Percentiles rank a stretch among this genome's conserved stretches.
Evolutionary conservation across 208 protist species (phyloP).

Genomic region (Naegleria lovaniensis): DNA sequence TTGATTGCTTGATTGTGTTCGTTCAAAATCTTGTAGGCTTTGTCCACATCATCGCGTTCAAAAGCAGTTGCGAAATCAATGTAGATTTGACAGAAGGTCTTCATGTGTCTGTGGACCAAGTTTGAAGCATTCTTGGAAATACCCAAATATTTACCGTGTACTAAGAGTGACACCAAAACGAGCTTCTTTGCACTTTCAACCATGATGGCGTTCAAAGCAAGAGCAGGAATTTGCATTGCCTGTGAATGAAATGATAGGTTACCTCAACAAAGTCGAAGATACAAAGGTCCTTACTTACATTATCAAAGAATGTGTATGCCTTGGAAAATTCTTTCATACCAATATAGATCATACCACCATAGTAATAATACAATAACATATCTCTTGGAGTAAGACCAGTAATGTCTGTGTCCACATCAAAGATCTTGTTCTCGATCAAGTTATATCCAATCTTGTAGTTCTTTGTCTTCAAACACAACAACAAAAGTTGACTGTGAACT

Average conservation of each 20-base stretch:
- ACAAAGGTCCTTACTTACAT: slow-evolving; percentile 27
- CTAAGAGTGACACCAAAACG: slow-evolving; percentile 46
- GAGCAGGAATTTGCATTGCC: slow-evolving; percentile 44
- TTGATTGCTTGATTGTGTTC: slow-evolving; percentile 41
- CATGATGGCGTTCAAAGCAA: slow-evolving; percentile 48
- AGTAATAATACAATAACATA: slow-evolving; percentile 55
- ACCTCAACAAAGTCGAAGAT: no score
- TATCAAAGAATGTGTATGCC: slow-evolving; percentile 45
- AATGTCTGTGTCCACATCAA: slow-evolving; percentile 35
- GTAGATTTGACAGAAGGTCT: slow-evolving; percentile 46
- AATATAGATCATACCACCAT: slow-evolving; percentile 50
- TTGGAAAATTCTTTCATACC: slow-evolving; percentile 47
- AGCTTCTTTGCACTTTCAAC: slow-evolving; percentile 59
- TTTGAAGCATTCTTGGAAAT: slow-evolving; percentile 43
- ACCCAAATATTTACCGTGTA: slow-evolving; percentile 34
- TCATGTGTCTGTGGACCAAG: slow-evolving; percentile 46
- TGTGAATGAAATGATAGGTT: not conserved
- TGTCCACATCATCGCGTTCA: slow-evolving; percentile 36
- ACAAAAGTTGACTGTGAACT: slow-evolving; percentile 48
- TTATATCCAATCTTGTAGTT: slow-evolving; percentile 43
- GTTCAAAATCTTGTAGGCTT: slow-evolving; percentile 13
- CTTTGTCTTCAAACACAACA: slow-evolving; percentile 48
- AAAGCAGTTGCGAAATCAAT: slow-evolving; percentile 46
- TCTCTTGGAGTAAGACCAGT: slow-evolving; percentile 40
- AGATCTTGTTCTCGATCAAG: slow-evolving; percentile 38